Percentiles rank a stretch among this genome's conserved stretches.
Conservation (phyloP, 345 rosid species). For the Sisymbrium irio region DNA sequence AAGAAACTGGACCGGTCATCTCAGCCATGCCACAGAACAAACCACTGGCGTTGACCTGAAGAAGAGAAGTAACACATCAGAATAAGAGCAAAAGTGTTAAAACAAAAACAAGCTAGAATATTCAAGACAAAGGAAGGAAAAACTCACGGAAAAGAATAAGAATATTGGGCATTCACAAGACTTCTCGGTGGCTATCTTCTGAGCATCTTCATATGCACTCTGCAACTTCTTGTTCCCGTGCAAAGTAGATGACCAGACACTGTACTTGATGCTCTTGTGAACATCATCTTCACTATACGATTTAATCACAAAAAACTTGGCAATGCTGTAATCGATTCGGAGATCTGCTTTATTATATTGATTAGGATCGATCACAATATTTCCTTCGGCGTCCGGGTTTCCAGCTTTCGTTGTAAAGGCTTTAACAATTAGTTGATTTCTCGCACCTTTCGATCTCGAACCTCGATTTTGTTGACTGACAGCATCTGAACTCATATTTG, state of each 20-base stretch:
- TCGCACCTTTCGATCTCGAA: constrained; percentile 52
- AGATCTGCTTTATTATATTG: constrained; percentile 81
- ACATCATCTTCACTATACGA: constrained; percentile 98
- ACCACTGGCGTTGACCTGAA: constrained; percentile 94
- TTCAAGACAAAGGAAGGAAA: neutral
- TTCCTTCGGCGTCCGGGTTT: constrained; percentile 53
- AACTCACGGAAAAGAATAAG: constrained; percentile 86
- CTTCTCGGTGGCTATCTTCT: constrained; percentile 51
- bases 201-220: constrained; percentile 72
- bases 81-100: neutral
- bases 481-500: constrained; percentile 40
- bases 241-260: constrained; percentile 92
- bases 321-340: constrained; percentile 50
- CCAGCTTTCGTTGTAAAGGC: constrained; percentile 66
- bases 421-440: constrained; percentile 58
- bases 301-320: constrained; percentile 85
- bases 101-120: neutral
- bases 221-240: constrained; percentile 95
- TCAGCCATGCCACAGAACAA: constrained; percentile 97
- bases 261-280: constrained; percentile 94
- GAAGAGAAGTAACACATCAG: constrained; percentile 13
- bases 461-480: constrained; percentile 63
- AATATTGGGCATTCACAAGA: constrained; percentile 68
- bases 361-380: constrained; percentile 54
- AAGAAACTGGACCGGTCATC: constrained; percentile 90